Conservation (phyloP, 108 stramenopile species). For the Cylindrotheca fusiformis region DNA sequence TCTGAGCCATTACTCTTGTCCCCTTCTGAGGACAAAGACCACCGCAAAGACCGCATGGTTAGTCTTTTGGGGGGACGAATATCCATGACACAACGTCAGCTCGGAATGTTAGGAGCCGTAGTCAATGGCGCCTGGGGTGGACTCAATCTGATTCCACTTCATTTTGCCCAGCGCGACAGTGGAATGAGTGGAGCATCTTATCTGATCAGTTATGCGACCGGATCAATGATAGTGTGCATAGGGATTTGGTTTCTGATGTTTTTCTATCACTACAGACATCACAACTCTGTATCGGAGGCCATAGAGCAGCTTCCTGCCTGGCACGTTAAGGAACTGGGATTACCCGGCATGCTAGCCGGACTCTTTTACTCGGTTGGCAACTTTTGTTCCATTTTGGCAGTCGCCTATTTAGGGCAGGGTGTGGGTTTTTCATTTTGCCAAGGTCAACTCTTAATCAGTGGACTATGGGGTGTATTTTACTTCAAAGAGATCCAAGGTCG, state of each 20-base stretch:
- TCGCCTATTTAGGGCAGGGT: conserved; percentile 63
- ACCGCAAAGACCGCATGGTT: conserved; percentile 14
- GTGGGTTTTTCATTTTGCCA: conserved; percentile 60
- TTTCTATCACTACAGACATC: conserved; percentile 17
- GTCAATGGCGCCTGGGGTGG: conserved; percentile 57
- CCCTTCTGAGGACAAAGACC: conserved; percentile 1
- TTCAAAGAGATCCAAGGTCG: conserved; percentile 58
- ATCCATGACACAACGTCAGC: conserved; percentile 35
- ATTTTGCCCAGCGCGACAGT: conserved; percentile 39
- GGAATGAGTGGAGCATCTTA: conserved; percentile 35
- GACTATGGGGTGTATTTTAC: conserved; percentile 73
- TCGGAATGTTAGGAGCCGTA: conserved; percentile 47
- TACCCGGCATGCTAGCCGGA: conserved; percentile 44
- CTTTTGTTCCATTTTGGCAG: conserved; percentile 63
- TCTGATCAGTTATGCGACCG: conserved; percentile 44
- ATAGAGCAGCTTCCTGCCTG: conserved; percentile 49
- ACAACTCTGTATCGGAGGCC: conserved; percentile 19
- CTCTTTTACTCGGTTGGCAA: conserved; percentile 67
- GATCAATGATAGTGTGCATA: conserved; percentile 44
- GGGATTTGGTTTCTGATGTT: conserved; percentile 41
- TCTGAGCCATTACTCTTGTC: not conserved
- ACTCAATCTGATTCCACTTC: conserved; percentile 49
- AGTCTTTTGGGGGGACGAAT: conserved; percentile 34
- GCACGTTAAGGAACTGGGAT: conserved; percentile 44
- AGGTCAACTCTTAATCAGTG: conserved; percentile 38